These are phyloP conservation scores for Trypanosoma scelopori DNA, from an alignment of 208 protist genomes.

Conservation along the genomic window DNA sequence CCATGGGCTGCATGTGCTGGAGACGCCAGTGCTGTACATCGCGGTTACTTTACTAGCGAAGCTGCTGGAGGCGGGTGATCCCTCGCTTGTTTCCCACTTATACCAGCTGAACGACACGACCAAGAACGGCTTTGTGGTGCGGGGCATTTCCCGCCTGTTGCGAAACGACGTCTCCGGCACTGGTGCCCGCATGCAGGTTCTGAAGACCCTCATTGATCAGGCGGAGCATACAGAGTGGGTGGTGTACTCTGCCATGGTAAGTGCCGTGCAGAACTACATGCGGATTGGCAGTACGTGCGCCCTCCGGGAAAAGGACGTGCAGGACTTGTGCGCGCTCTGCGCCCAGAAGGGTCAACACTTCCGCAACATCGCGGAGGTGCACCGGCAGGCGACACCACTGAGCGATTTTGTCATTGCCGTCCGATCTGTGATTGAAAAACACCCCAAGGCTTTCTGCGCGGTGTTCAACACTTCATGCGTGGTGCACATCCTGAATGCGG, in stretches of 20 bases:
- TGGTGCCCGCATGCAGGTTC: not conserved
- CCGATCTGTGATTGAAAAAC: conserved; percentile 26
- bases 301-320: conserved; percentile 26
- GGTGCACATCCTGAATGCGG: conserved; percentile 11
- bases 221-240: conserved; percentile 33
- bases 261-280: conserved; percentile 28
- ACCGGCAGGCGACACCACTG: conserved; percentile 23
- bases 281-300: conserved; percentile 6
- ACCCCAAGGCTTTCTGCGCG: conserved; percentile 29
- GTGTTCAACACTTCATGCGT: conserved; percentile 32
- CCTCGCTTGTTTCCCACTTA: conserved; percentile 19
- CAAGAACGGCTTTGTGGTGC: conserved; percentile 20
- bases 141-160: conserved; percentile 25
- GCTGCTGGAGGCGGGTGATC: conserved; percentile 15
- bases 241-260: conserved; percentile 34
- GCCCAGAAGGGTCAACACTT: not conserved
- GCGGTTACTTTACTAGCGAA: conserved; percentile 20
- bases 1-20: conserved; percentile 15
- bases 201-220: conserved; percentile 26
- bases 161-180: conserved; percentile 15
- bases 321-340: conserved; percentile 18
- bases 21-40: conserved; percentile 27
- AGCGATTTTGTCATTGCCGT: conserved; percentile 28
- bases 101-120: conserved; percentile 21
- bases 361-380: conserved; percentile 10